Evolutionary conservation across 441 rosid species (phyloP).

Genomic region (California macrophylla): DNA sequence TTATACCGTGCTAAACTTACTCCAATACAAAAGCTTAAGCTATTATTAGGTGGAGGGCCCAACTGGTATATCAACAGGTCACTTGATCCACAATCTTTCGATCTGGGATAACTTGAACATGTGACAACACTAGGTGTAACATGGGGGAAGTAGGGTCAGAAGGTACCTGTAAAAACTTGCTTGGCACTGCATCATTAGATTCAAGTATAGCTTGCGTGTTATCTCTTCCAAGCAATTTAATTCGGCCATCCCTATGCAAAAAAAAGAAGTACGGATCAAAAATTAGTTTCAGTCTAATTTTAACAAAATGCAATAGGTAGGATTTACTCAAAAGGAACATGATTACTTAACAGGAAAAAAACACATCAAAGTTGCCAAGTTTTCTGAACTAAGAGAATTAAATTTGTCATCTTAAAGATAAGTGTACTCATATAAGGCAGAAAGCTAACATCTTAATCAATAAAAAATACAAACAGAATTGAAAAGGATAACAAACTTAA

Average conservation of each 20-base stretch:
- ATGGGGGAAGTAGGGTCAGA: constrained; percentile 7
- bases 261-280: not conserved
- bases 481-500: not conserved
- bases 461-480: not conserved
- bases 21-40: not conserved
- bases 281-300: not conserved
- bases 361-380: not conserved
- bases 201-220: constrained; percentile 59
- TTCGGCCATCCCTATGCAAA: constrained; percentile 62
- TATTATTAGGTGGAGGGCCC: not conserved
- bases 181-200: constrained; percentile 48
- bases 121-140: not conserved
- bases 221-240: constrained; percentile 67
- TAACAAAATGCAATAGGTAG: not conserved
- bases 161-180: constrained; percentile 70
- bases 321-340: not conserved
- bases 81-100: not conserved
- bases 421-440: not conserved
- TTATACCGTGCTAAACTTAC: too few species aligned
- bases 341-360: not conserved
- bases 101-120: not conserved
- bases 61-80: not conserved
- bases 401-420: not conserved
- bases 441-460: not conserved
- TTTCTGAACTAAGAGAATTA: not conserved